Base-by-base conservation (phyloP, 495 filamentous ascomycete species). In the Aspergillus wentii region DNA sequence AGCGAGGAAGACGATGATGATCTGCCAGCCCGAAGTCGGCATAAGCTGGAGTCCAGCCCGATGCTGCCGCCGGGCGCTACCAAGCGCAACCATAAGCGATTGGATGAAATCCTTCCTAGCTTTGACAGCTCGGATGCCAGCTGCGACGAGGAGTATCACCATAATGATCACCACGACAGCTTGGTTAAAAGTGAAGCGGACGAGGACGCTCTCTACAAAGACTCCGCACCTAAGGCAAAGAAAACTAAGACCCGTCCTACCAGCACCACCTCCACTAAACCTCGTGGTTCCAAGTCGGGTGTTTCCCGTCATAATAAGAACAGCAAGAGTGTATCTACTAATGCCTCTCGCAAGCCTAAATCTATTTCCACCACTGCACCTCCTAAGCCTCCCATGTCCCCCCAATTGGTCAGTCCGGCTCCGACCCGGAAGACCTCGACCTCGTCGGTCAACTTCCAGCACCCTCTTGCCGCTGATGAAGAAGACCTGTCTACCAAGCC, bases 401-500 rank as follows among this genome's bases (percentile, higher is more conserved):
- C 86, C 65, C 79, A 10, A 43, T 31, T 49, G 27, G 36, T 57
- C 42, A 56, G 88, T 80, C 35, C 68, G 79, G 26, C 80, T 78
- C 49, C 61, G 57, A 82, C 84, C 9, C 87, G 92, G 56, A 96
- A 94, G 62, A 74, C 80, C 21, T 78, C 84, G 21, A 74, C 79
- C 4, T 82, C 84, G 14, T 72, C 76, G 9, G 67, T 82, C 38
- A 78, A 80, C 44, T 77, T 82, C 56, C 82, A 83, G 44, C 75
- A 81, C 35, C 75, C 77, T 45, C 79, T 89, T 33, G 85, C 78
- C 31, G 79, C 79, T 4, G 92, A 95, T 43, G 86, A 94, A 29
- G 87, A 94, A 33, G 89, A 95, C 46, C 68, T 95, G 14, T 94
- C 87, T 1, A 87, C 84, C 25, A 95, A 96, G 64, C 92, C 92